Percentiles rank a stretch among this genome's conserved stretches.
phyloP scores from a whole-genome alignment of 148 eudicot genomes.

The Rhododendron ferrugineum region DNA sequence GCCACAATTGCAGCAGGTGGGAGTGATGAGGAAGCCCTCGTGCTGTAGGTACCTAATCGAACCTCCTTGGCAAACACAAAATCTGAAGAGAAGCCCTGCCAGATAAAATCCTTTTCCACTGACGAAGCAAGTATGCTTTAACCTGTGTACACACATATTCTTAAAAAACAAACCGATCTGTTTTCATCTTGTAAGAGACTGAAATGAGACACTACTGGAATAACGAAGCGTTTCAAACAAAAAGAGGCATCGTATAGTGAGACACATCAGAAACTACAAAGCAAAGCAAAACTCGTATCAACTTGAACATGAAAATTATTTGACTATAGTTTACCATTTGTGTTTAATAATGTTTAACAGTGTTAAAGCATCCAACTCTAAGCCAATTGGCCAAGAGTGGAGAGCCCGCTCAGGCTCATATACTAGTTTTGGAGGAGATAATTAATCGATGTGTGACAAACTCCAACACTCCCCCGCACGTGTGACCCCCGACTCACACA shows the following conservation, averaged over 20 bases:
- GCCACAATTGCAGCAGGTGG: constrained; percentile 98
- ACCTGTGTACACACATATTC: constrained; percentile 38
- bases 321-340: not conserved
- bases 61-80: constrained; percentile 97
- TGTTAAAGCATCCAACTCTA: no score
- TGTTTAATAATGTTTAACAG: not conserved
- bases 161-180: not conserved
- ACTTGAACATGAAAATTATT: not conserved
- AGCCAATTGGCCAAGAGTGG: no score
- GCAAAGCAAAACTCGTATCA: not conserved
- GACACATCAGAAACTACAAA: not conserved
- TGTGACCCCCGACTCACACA: no score
- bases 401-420: no score
- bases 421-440: no score
- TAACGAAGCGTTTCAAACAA: not conserved
- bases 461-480: no score
- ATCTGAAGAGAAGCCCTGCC: constrained; percentile 73
- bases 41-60: constrained; percentile 81
- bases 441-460: no score
- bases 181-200: not conserved
- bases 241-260: not conserved
- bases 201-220: not conserved
- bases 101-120: constrained; percentile 80
- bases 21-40: constrained; percentile 54
- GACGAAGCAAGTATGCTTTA: constrained; percentile 65